Evolutionary conservation across 1,139 yeast species (phyloP).

Genomic region (Diutina pseudorugosa): DNA sequence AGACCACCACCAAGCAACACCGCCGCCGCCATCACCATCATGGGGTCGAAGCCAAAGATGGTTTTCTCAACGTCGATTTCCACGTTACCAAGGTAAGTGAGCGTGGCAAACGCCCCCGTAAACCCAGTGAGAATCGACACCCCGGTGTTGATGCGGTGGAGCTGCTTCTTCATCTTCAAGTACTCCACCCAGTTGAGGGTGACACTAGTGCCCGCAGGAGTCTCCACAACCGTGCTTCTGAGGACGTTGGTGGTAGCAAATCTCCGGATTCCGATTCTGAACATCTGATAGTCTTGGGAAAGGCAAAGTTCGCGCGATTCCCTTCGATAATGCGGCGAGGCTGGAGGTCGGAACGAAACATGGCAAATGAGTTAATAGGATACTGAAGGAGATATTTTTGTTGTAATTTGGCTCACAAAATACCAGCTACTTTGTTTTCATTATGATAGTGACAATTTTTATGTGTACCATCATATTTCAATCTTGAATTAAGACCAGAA

Average conservation of each 20-base stretch:
- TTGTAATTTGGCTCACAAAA: no score
- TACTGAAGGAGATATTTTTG: not conserved
- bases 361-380: no score
- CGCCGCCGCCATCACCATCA: conserved; percentile 61
- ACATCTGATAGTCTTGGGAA: not conserved
- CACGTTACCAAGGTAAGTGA: conserved; percentile 65
- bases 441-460: no score
- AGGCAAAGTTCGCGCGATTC: not conserved
- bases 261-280: conserved; percentile 2
- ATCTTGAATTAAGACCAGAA: no score
- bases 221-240: not conserved
- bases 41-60: conserved; percentile 78
- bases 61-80: conserved; percentile 77
- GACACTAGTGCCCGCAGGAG: not conserved
- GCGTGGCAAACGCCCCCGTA: conserved; percentile 57
- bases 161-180: conserved; percentile 61
- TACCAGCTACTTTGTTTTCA: no score
- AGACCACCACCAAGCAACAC: conserved; percentile 58
- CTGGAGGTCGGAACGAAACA: not conserved
- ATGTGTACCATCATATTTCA: no score
- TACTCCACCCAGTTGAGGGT: conserved; percentile 64
- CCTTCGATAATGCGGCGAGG: not conserved
- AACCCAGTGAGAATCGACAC: conserved; percentile 61
- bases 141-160: conserved; percentile 54
- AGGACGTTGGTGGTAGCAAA: not conserved